phyloP scores from a whole-genome alignment of 371 early-diverging fungal genomes.

The Mucor circinelloides region DNA sequence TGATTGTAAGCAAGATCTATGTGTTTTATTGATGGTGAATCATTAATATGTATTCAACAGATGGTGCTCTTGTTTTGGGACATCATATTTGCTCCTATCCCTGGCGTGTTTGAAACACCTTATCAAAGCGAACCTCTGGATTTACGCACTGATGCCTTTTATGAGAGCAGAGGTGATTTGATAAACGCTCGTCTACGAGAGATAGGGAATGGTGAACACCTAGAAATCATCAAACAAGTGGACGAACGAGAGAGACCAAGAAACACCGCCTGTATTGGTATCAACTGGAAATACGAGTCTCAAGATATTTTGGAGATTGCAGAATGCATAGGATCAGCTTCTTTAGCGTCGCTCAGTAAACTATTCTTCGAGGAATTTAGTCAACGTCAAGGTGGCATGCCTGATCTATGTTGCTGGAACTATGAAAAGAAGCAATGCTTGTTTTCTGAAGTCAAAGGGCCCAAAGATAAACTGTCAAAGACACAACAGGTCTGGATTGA shows the following conservation, averaged over 20 bases:
- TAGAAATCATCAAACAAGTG: conserved; percentile 41
- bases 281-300: conserved; percentile 62
- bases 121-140: conserved; percentile 77
- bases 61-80: conserved; percentile 77
- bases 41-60: conserved; percentile 2
- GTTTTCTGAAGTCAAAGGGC: conserved; percentile 82
- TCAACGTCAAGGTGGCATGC: conserved; percentile 68
- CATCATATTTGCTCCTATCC: conserved; percentile 62
- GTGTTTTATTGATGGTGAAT: background rate
- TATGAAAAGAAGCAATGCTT: conserved; percentile 52
- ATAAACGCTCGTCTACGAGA: conserved; percentile 60
- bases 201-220: conserved; percentile 42
- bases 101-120: conserved; percentile 79
- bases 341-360: conserved; percentile 59
- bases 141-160: conserved; percentile 70
- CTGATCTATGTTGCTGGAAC: conserved; percentile 76
- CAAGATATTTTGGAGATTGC: conserved; percentile 57
- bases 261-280: conserved; percentile 58
- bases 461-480: conserved; percentile 72
- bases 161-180: conserved; percentile 47
- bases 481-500: conserved; percentile 80
- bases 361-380: conserved; percentile 67
- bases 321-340: conserved; percentile 63
- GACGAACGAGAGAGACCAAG: conserved; percentile 54
- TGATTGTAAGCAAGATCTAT: conserved; percentile 28